Evolutionary conservation across 2,329 filamentous ascomycete genomes (phyloP).

Genomic region (Byssothecium circinans): DNA sequence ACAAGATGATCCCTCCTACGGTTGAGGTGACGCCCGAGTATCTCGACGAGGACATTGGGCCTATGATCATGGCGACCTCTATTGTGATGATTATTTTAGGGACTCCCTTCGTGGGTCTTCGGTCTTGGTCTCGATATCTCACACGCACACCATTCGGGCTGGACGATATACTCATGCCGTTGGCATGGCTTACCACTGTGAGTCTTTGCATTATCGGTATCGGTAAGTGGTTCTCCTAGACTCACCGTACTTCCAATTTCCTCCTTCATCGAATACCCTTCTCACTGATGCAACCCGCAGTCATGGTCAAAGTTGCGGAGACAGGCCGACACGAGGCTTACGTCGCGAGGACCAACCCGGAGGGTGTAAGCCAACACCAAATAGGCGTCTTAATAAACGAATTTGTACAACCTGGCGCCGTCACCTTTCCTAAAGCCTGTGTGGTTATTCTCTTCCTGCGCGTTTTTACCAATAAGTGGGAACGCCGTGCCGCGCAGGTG

Average conservation of each 20-base stretch:
- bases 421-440: conserved; percentile 31
- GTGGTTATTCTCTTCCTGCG: conserved; percentile 28
- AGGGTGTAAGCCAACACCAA: conserved; percentile 18
- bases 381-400: conserved; percentile 30
- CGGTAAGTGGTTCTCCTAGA: conserved; percentile 10
- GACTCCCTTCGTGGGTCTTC: conserved; percentile 18
- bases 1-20: not conserved
- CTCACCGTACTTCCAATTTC: not conserved
- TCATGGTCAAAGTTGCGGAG: conserved; percentile 25
- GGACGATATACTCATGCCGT: conserved; percentile 20
- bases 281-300: conserved; percentile 5
- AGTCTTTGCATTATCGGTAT: conserved; percentile 23
- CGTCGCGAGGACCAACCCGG: conserved; percentile 16
- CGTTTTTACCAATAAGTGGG: conserved; percentile 29
- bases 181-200: conserved; percentile 16
- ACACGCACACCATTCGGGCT: conserved; percentile 11
- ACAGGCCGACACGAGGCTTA: conserved; percentile 28
- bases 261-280: no score
- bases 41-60: conserved; percentile 18
- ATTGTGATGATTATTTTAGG: conserved; percentile 16
- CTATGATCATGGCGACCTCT: conserved; percentile 15
- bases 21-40: conserved; percentile 8
- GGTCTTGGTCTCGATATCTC: conserved; percentile 17
- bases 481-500: conserved; percentile 20
- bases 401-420: conserved; percentile 27